Conservation (phyloP, 1,139 yeast species). For the Groenewaldozyma sp. region DNA sequence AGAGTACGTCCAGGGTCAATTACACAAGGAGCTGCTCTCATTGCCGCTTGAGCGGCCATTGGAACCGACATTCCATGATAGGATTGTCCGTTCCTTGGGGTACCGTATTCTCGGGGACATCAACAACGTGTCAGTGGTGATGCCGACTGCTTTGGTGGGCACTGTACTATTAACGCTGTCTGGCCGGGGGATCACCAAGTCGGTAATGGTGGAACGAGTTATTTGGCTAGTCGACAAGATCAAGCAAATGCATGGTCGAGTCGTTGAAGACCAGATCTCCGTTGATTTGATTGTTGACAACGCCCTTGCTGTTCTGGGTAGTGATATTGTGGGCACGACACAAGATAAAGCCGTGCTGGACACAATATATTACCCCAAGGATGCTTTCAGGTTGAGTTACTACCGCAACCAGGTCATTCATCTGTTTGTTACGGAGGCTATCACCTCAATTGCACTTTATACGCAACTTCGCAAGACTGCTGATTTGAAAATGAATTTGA, state of each 20-base stretch:
- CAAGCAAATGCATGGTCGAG: slow-evolving; percentile 32
- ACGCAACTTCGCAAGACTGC: slow-evolving; percentile 18
- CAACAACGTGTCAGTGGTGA: slow-evolving; percentile 34
- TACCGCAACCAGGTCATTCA: slow-evolving; percentile 37
- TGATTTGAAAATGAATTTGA: slow-evolving; percentile 13
- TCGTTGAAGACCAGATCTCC: slow-evolving; percentile 18
- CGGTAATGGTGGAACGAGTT: slow-evolving; percentile 29
- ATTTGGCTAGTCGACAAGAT: slow-evolving; percentile 31
- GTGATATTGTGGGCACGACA: slow-evolving; percentile 29
- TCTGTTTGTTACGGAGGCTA: slow-evolving; percentile 34
- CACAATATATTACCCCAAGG: slow-evolving; percentile 33
- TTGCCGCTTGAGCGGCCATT: slow-evolving; percentile 5
- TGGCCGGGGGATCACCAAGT: slow-evolving; percentile 30
- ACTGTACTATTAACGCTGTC: slow-evolving; percentile 33
- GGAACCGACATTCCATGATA: slow-evolving; percentile 13
- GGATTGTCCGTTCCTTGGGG: slow-evolving; percentile 32
- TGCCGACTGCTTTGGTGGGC: slow-evolving; percentile 38
- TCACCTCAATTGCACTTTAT: slow-evolving; percentile 32
- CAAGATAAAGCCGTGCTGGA: slow-evolving; percentile 29
- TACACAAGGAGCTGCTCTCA: slow-evolving; percentile 15
- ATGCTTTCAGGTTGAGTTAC: slow-evolving; percentile 34
- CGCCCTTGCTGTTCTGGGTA: slow-evolving; percentile 33
- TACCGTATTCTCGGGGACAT: slow-evolving; percentile 34
- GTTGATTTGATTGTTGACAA: slow-evolving; percentile 29
- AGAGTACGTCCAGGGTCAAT: slow-evolving; percentile 27